Evolutionary conservation across 176 grass and related monocot genomes (phyloP).

Genomic region (Zea luxurians): DNA sequence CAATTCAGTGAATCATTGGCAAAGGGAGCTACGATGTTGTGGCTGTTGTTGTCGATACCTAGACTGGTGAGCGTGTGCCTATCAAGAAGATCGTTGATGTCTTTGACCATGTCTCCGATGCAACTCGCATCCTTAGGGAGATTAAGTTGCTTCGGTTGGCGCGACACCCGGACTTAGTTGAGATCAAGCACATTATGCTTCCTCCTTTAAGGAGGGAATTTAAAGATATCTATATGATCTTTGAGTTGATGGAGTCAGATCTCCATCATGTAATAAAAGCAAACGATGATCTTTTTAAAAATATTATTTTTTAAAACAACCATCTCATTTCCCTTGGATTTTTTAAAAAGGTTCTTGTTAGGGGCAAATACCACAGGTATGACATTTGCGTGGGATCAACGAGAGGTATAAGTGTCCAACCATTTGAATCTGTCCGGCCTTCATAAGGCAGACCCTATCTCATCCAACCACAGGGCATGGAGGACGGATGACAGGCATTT

Average conservation of each 20-base stretch:
- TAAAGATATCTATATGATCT: conserved; percentile 79
- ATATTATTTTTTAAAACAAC: conserved; percentile 10
- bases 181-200: conserved; percentile 95
- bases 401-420: no score
- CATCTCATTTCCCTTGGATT: conserved; percentile 21
- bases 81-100: conserved; percentile 94
- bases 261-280: conserved; percentile 87
- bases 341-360: no score
- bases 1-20: conserved; percentile 78
- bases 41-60: conserved; percentile 67
- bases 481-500: no score
- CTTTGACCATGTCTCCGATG: conserved; percentile 89
- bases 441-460: no score
- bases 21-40: conserved; percentile 90
- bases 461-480: no score
- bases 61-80: conserved; percentile 76
- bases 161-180: conserved; percentile 72
- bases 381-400: no score
- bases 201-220: conserved; percentile 85
- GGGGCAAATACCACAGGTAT: conserved; percentile 27
- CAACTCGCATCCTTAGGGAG: conserved; percentile 85
- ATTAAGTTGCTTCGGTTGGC: conserved; percentile 81
- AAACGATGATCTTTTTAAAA: conserved; percentile 58
- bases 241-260: conserved; percentile 92
- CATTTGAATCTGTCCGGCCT: no score